Evolutionary conservation across 805 yeast genomes (phyloP), one percentile per base, ranked within the genome.

Genomic region (Kuraishia floccosa): DNA sequence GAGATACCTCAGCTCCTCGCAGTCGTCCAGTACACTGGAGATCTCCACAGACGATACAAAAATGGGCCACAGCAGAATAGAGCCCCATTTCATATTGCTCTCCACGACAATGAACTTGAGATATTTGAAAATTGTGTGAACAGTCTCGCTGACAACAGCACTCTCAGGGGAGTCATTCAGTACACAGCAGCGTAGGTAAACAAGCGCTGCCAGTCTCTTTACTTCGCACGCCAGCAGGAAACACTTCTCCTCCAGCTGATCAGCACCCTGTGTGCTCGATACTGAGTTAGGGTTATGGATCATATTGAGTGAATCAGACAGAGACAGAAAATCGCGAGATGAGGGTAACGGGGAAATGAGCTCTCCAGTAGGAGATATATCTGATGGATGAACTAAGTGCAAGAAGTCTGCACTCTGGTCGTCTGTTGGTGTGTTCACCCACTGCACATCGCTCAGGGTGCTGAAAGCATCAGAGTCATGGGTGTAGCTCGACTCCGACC

Each of bases 11-110:
- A 49, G 39, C 10, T 41, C 40, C 16, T 54, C 60, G 27, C 52
- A 43, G n/a, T 32, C 30, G 30, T 37, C 33, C 5, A 11, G 9
- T 16, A 39, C 23, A 7, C 39, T 31, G 6, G 51, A 44, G 11
- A 54, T 51, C 34, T 53, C 54, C 11, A 41, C 39, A n/a, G 47
- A 42, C 17, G 42, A 41, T 16, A 54, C 39, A 32, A 44, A 54
- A 13, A 50, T 34, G 3, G 54, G 35, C 60, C 60, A 54, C 10
- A 53, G 31, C 20, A 52, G 37, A n/a, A 52, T 49, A 4, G 56
- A 43, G 11, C 34, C n/a, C 58, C 58, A 53, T 33, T 44, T 45
- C 33, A 42, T 49, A 26, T 47, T 44, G 26, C 49, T 41, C 28
- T 51, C 37, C 15, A 52, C 31, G 11, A 54, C 41, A 12, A 54